Percentiles rank a stretch among this genome's conserved stretches.
These are phyloP conservation scores for Cyclanthera cordifolia DNA, from an alignment of 306 rosid genomes.

Conservation along the genomic window DNA sequence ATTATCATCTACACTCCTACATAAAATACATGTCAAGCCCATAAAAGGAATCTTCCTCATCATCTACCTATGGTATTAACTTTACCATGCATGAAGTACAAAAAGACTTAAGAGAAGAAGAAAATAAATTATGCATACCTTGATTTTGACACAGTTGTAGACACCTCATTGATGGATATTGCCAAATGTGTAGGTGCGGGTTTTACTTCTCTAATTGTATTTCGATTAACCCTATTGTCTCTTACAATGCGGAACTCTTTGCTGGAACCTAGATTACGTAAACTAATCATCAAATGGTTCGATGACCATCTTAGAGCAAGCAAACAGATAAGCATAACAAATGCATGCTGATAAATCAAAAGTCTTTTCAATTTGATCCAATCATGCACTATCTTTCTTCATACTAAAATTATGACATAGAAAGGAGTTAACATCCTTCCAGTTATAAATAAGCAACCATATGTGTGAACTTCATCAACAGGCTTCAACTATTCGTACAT, in stretches of 20 bases:
- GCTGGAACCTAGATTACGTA: constrained; percentile 43
- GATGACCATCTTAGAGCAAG: neutral
- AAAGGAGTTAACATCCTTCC: neutral
- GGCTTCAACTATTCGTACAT: neutral
- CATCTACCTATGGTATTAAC: too few species aligned
- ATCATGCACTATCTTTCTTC: neutral
- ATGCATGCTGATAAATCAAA: neutral
- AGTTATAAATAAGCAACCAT: neutral
- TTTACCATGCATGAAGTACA: too few species aligned
- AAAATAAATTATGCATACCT: constrained; percentile 34
- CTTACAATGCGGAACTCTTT: constrained; percentile 87
- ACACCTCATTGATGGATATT: constrained; percentile 29
- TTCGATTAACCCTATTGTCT: constrained; percentile 69
- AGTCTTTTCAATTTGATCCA: neutral
- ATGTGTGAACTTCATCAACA: neutral
- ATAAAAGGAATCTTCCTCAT: too few species aligned
- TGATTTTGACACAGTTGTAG: constrained; percentile 34
- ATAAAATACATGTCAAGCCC: neutral
- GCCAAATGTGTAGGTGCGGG: constrained; percentile 34
- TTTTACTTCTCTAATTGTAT: constrained; percentile 45
- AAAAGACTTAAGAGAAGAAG: neutral
- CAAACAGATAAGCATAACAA: neutral
- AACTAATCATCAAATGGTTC: constrained; percentile 20
- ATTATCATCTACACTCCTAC: too few species aligned
- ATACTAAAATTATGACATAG: neutral